Conservation (phyloP, 441 rosid genomes). For the Jatropha podagrica region DNA sequence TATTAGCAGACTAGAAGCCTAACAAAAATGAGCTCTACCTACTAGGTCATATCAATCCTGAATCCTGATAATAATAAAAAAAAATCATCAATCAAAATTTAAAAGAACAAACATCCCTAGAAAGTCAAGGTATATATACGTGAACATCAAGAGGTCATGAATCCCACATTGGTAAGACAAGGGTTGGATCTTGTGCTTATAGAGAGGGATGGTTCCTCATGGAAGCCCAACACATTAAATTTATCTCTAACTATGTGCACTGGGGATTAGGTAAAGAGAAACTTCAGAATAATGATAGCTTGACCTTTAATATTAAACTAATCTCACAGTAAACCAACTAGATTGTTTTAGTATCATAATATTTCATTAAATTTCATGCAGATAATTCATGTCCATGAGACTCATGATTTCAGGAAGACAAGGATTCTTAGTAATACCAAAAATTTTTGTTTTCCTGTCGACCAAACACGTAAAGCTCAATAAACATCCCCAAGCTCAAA, state of each 20-base stretch:
- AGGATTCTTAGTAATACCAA: neutral
- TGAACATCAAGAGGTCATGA: no score
- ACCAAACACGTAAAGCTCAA: neutral
- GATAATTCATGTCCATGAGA: neutral
- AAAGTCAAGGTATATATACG: no score
- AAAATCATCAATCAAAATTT: neutral
- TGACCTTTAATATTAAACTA: neutral
- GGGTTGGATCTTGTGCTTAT: neutral
- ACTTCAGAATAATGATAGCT: neutral
- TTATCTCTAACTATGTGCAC: neutral
- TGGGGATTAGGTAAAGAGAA: neutral
- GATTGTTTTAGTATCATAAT: neutral
- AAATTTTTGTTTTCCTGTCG: neutral
- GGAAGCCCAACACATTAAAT: neutral
- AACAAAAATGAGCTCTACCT: neutral
- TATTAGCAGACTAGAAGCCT: neutral
- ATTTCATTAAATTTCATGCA: neutral
- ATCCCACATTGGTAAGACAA: no score
- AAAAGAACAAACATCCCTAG: neutral
- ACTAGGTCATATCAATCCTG: no score
- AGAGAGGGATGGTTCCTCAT: neutral
- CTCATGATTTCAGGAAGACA: neutral
- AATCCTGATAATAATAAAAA: no score
- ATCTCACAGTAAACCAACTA: neutral
- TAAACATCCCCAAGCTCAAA: no score